Base-by-base conservation (phyloP, 345 rosid genomes). In the Eucalyptus paniculata region DNA sequence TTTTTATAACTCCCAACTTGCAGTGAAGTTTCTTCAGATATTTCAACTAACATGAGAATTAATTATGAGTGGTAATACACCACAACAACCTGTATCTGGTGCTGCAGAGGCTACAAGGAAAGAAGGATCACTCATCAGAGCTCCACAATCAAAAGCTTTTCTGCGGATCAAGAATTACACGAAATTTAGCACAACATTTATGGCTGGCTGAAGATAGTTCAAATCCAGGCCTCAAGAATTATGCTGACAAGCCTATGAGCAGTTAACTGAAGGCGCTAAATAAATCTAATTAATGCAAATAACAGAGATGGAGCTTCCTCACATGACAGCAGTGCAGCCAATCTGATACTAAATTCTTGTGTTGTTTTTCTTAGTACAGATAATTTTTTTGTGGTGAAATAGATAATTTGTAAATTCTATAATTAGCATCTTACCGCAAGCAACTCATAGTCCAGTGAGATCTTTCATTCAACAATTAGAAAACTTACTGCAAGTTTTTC, bases 131-230 rank as follows among this genome's bases (percentile, higher is more conserved):
- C 65, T 72, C 83, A 60, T 62, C 62, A 93, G 92, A 89, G 94
- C 92, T 90, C 94, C 94, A 86, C 89, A 92, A 83, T 94, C 92
- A 30, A 72, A 89, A 94, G 91, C 89, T 89, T 95, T 93, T 93
- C 99, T 96, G 96, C 92, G 87, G 11, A 83, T 88, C 14, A 89
- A 89, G 18, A 90, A 10, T 53, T 49, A 89, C 34, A n/a, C 23
- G 45, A 30, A 47, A 4, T 67, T 77, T 77, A 77, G 83, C 83
- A 11, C 47, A 37, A 77, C 83, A 77, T 77, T 37, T 40, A 37
- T 77, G 83, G 83, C 47, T 37, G 45, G 83, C 83, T 77, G 83
- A 77, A 77, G 28, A 77, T 37, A 21, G 47, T 37, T 77, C 47
- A 77, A 37, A 37, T 77, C 47, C 83, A 77, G 28, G 83, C 47